Conservation (phyloP, 202 grass and related monocot species). For the Zizania palustris region DNA sequence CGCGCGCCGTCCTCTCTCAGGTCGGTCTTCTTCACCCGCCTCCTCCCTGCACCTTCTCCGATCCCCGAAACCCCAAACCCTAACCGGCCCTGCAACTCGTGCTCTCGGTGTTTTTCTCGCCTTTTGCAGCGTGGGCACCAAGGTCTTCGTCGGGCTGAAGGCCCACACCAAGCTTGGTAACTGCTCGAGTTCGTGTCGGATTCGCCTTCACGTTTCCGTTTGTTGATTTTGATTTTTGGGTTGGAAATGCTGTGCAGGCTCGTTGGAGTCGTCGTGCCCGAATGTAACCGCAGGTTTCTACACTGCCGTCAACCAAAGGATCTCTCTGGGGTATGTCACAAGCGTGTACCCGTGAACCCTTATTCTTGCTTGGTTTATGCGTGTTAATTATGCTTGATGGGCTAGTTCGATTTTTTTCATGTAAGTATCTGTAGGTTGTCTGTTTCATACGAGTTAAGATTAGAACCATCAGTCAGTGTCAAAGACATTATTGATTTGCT, state of each 20-base stretch:
- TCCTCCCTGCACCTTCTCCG: neutral
- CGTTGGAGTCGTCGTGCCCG: constrained; percentile 50
- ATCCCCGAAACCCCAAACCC: constrained; percentile 17
- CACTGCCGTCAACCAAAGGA: constrained; percentile 58
- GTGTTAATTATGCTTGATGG: neutral
- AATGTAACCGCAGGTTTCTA: constrained; percentile 67
- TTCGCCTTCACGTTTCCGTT: neutral
- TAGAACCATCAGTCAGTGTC: neutral
- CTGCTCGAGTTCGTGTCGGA: neutral
- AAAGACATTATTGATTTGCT: neutral
- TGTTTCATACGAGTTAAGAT: constrained; percentile 1
- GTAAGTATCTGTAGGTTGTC: neutral
- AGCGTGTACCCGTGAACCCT: too few species aligned
- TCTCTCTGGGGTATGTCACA: constrained; percentile 63
- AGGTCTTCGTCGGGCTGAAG: constrained; percentile 61
- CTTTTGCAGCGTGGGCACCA: constrained; percentile 58
- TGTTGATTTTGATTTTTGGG: constrained; percentile 27
- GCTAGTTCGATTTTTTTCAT: neutral
- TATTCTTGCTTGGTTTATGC: too few species aligned
- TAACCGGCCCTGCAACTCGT: neutral
- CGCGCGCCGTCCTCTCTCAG: constrained; percentile 40
- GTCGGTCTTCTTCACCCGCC: constrained; percentile 14
- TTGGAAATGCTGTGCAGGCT: constrained; percentile 55
- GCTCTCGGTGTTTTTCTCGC: neutral
- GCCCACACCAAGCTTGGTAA: constrained; percentile 51